A percentile compares a stretch with the other conserved stretches of the same genome.
phyloP scores from a whole-genome alignment of 371 early-diverging fungal species.

The Lichtheimia ramosa region DNA sequence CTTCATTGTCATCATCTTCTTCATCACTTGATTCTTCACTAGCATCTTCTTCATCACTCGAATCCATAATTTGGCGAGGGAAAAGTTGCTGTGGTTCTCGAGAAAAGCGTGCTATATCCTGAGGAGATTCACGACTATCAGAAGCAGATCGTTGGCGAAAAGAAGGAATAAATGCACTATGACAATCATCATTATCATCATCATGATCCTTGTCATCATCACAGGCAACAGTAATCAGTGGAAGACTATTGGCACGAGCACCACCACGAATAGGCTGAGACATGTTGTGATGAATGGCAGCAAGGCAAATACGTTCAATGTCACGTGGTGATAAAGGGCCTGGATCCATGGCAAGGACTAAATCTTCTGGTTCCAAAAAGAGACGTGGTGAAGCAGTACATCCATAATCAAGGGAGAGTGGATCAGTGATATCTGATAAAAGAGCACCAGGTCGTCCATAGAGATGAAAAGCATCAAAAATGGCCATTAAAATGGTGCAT shows the following conservation, averaged over 20 bases:
- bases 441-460: conserved; percentile 44
- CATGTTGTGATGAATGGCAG: conserved; percentile 12
- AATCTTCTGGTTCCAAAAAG: conserved; percentile 35
- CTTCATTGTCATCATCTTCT: conserved; percentile 27
- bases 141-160: conserved; percentile 16
- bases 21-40: conserved; percentile 24
- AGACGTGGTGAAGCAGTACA: conserved; percentile 21
- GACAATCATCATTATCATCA: neutral
- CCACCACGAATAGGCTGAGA: conserved; percentile 14
- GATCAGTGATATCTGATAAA: conserved; percentile 18
- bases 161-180: neutral
- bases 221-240: conserved; percentile 33
- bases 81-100: conserved; percentile 22
- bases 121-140: neutral
- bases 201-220: conserved; percentile 10
- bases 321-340: neutral
- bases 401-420: conserved; percentile 36
- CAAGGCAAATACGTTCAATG: conserved; percentile 4
- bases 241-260: conserved; percentile 38
- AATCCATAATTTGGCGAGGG: conserved; percentile 41
- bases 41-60: conserved; percentile 48
- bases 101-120: neutral
- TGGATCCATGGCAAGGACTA: conserved; percentile 7
- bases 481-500: conserved; percentile 37
- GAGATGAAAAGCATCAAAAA: conserved; percentile 50